A percentile compares a stretch with the other conserved stretches of the same genome.
phyloP scores from a whole-genome alignment of 148 eudicot genomes.

The Suaeda aralocaspica region DNA sequence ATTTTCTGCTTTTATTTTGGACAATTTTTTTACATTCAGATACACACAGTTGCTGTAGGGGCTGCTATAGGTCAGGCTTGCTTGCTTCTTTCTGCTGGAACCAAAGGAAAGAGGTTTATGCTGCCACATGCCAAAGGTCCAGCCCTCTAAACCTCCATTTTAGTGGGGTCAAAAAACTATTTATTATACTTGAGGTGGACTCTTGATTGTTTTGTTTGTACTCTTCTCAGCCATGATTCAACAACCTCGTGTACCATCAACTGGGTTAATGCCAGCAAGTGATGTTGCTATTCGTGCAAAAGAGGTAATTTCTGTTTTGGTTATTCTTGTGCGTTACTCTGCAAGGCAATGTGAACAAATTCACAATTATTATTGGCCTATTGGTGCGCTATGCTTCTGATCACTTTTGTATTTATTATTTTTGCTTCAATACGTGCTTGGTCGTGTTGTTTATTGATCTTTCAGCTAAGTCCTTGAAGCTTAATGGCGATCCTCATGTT shows the following conservation, averaged over 20 bases:
- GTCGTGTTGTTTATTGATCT: neutral
- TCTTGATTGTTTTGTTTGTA: slow-evolving; percentile 9
- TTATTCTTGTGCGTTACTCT: neutral
- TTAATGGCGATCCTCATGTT: too few species aligned
- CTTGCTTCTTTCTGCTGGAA: slow-evolving; percentile 87
- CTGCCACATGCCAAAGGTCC: slow-evolving; percentile 85
- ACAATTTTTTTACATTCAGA: slow-evolving; percentile 37
- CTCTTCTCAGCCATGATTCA: slow-evolving; percentile 61
- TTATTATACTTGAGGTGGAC: slow-evolving; percentile 4
- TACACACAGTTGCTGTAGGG: slow-evolving; percentile 72
- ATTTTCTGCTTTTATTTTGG: slow-evolving; percentile 1
- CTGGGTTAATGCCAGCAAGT: slow-evolving; percentile 81
- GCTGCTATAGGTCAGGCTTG: slow-evolving; percentile 91
- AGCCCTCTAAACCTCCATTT: slow-evolving; percentile 14
- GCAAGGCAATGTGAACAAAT: neutral
- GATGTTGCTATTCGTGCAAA: slow-evolving; percentile 71
- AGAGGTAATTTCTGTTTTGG: slow-evolving; percentile 44
- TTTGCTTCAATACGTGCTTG: neutral
- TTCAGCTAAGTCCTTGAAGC: too few species aligned
- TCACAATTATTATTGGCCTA: neutral
- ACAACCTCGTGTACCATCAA: slow-evolving; percentile 67
- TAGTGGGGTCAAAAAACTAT: neutral
- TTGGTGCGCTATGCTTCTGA: neutral
- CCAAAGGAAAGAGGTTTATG: slow-evolving; percentile 81
- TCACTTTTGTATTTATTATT: too few species aligned